A percentile compares a stretch with the other conserved stretches of the same genome.
phyloP scores from a whole-genome alignment of 306 rosid species.

The Astragalus membranaceus region DNA sequence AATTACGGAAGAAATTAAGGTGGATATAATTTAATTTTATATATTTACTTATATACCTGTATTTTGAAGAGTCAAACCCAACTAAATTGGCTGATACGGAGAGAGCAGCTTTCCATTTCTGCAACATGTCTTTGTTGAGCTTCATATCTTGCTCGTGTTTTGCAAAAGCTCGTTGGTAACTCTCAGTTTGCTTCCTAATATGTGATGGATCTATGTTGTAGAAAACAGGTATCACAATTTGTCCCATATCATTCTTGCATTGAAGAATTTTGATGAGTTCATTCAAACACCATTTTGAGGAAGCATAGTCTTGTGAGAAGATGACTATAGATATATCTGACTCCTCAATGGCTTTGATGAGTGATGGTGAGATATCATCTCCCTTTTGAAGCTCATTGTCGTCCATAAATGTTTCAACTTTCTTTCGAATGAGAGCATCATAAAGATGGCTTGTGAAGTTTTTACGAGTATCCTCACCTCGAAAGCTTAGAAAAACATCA shows the following conservation, averaged over 20 bases:
- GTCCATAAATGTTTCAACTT: too few relatives aligned
- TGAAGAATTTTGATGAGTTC: background rate
- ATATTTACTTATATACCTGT: too few relatives aligned
- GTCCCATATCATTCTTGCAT: background rate
- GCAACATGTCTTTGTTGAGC: background rate
- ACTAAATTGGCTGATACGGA: background rate
- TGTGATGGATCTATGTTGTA: constrained; percentile 7
- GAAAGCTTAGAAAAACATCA: too few relatives aligned
- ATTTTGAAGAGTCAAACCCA: background rate
- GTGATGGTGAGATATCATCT: background rate
- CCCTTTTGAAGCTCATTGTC: too few relatives aligned
- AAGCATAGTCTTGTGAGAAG: background rate
- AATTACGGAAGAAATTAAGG: too few relatives aligned
- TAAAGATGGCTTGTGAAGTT: too few relatives aligned
- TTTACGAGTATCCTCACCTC: too few relatives aligned
- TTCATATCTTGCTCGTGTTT: too few relatives aligned
- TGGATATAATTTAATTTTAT: too few relatives aligned
- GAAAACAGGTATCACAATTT: constrained; percentile 7
- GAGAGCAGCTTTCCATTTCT: background rate
- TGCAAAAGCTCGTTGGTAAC: too few relatives aligned
- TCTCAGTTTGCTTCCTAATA: background rate
- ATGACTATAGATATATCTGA: background rate
- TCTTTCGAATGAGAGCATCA: too few relatives aligned
- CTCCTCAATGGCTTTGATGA: background rate
- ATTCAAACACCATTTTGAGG: constrained; percentile 14